phyloP scores from a whole-genome alignment of 2,329 filamentous ascomycete genomes.

The Aspergillus melleus region DNA sequence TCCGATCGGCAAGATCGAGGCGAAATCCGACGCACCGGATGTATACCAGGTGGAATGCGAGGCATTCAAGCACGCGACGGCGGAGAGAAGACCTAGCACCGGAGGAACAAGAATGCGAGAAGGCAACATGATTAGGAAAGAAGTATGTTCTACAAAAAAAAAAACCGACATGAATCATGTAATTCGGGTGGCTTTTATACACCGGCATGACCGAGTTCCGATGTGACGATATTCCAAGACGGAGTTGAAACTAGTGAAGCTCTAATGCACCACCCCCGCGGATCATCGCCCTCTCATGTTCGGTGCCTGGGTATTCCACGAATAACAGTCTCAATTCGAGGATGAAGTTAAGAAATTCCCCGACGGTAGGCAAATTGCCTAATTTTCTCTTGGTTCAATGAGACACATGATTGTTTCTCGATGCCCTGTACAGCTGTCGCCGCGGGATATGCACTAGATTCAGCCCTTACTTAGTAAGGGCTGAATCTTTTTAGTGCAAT shows the following conservation, averaged over 20 bases:
- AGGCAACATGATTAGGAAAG: neutral
- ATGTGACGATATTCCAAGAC: neutral
- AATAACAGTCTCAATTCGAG: neutral
- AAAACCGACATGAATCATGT: neutral
- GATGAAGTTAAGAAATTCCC: neutral
- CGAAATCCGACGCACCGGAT: slow-evolving; percentile 18
- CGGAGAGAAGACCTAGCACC: neutral
- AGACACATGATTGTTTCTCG: no score
- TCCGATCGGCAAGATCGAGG: slow-evolving; percentile 18
- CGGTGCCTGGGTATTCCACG: neutral
- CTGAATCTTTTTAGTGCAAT: no score
- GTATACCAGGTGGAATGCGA: slow-evolving; percentile 13
- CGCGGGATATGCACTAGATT: no score
- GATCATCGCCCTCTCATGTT: neutral
- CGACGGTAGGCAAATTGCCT: neutral
- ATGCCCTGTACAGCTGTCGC: no score
- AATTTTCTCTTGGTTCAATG: neutral
- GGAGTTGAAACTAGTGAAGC: neutral
- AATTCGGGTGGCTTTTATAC: neutral
- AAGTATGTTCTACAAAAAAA: neutral
- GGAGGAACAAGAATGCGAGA: neutral
- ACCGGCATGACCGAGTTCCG: neutral
- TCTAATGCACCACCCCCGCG: neutral
- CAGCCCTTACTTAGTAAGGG: no score
- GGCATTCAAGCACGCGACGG: neutral